phyloP scores from a whole-genome alignment of 129 eudicot species.

The Oenanthe sinensis region DNA sequence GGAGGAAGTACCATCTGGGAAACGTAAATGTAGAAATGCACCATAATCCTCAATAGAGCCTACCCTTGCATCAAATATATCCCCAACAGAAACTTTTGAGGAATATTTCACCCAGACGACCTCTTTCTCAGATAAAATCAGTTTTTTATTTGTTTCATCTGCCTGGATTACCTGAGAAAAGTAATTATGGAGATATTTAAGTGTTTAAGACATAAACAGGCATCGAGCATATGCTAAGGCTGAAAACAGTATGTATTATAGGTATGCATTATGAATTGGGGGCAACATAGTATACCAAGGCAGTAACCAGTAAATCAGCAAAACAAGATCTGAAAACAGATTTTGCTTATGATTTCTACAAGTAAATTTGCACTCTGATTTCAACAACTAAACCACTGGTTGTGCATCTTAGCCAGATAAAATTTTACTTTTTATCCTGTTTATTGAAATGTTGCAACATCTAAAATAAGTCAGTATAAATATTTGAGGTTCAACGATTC shows the following conservation, averaged over 20 bases:
- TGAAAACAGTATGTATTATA: not conserved
- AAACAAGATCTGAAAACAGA: not conserved
- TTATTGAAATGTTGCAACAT: not conserved
- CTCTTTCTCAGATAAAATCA: slow-evolving; percentile 88
- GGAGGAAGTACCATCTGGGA: slow-evolving; percentile 57
- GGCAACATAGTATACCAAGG: not conserved
- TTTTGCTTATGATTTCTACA: not conserved
- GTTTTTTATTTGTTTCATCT: slow-evolving; percentile 50
- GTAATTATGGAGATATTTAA: slow-evolving; percentile 4
- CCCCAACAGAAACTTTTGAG: slow-evolving; percentile 49
- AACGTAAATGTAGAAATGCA: slow-evolving; percentile 78
- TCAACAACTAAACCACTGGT: not conserved
- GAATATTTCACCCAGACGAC: slow-evolving; percentile 71
- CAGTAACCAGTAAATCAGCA: not conserved
- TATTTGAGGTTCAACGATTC: not conserved
- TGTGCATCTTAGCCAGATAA: not conserved
- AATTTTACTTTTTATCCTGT: not conserved
- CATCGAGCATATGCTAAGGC: not conserved
- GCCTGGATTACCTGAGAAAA: slow-evolving; percentile 57
- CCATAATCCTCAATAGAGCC: slow-evolving; percentile 82
- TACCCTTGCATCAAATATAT: slow-evolving; percentile 55
- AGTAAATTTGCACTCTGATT: not conserved
- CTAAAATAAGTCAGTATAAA: not conserved
- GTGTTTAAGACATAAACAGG: not conserved
- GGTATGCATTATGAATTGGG: not conserved